Evolutionary conservation across 495 filamentous ascomycete genomes (phyloP).

Genomic region (Penicillium malachiteum): DNA sequence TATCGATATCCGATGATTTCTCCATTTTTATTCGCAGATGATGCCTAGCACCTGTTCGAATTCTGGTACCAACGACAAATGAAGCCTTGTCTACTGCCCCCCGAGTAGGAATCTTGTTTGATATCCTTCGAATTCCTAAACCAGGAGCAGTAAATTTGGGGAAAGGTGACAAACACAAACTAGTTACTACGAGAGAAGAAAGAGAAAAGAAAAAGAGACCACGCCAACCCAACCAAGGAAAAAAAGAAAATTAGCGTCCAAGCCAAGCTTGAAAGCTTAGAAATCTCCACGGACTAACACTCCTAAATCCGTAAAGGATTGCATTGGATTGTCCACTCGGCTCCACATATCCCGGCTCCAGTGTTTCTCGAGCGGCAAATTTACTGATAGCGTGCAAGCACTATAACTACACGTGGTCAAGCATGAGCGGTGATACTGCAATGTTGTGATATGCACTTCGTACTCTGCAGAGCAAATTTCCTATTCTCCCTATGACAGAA

Average conservation of each 20-base stretch:
- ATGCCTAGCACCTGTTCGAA: background rate
- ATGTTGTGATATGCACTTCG: no score
- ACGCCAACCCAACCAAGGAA: background rate
- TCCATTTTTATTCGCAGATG: background rate
- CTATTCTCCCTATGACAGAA: no score
- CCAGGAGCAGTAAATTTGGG: background rate
- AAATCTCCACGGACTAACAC: background rate
- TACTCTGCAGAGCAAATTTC: no score
- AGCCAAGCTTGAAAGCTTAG: background rate
- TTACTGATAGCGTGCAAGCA: background rate
- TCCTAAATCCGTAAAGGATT: slow-evolving; percentile 3
- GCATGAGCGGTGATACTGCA: no score
- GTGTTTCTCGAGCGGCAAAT: background rate
- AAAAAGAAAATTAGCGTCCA: background rate
- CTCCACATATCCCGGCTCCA: slow-evolving; percentile 5
- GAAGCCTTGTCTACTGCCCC: background rate
- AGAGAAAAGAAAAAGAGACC: background rate
- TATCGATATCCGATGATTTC: background rate
- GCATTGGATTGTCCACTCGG: slow-evolving; percentile 2
- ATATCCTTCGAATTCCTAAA: background rate
- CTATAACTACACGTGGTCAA: background rate
- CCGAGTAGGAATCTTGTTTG: background rate
- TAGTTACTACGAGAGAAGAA: background rate
- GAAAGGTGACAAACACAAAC: background rate
- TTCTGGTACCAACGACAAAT: background rate